Conservation (phyloP, 2,329 filamentous ascomycete species). For the Apiospora hydei region DNA sequence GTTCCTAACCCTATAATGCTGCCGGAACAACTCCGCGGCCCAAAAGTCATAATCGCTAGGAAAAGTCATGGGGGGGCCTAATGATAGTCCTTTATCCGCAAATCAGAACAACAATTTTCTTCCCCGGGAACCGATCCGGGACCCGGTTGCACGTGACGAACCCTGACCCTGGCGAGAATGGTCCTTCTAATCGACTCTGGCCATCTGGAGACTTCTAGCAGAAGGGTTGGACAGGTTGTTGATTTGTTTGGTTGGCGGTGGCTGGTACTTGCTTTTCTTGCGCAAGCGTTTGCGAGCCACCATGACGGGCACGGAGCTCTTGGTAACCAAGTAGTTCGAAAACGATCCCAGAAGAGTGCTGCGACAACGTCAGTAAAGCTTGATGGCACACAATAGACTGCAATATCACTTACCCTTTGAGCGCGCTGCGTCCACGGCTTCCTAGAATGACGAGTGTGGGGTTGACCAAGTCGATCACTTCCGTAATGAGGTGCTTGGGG, state of each 20-base stretch:
- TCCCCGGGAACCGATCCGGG: background rate
- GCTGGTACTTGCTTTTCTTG: slow-evolving; percentile 85
- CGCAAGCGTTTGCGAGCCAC: slow-evolving; percentile 89
- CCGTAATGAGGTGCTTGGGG: slow-evolving; percentile 92
- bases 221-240: slow-evolving; percentile 81
- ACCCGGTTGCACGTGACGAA: background rate
- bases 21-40: background rate
- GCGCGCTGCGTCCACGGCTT: slow-evolving; percentile 85
- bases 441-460: slow-evolving; percentile 94
- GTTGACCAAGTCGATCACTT: slow-evolving; percentile 92
- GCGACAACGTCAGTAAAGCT: slow-evolving; percentile 39
- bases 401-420: slow-evolving; percentile 78
- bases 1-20: background rate
- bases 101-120: background rate
- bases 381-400: slow-evolving; percentile 23
- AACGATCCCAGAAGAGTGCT: slow-evolving; percentile 96
- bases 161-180: no score
- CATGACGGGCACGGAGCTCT: slow-evolving; percentile 97
- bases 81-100: background rate
- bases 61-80: background rate
- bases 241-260: slow-evolving; percentile 73
- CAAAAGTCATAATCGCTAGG: background rate
- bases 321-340: slow-evolving; percentile 96
- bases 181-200: slow-evolving; percentile 72
- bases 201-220: slow-evolving; percentile 70